Base-by-base conservation (phyloP, 345 rosid species). In the Turnera subulata region DNA sequence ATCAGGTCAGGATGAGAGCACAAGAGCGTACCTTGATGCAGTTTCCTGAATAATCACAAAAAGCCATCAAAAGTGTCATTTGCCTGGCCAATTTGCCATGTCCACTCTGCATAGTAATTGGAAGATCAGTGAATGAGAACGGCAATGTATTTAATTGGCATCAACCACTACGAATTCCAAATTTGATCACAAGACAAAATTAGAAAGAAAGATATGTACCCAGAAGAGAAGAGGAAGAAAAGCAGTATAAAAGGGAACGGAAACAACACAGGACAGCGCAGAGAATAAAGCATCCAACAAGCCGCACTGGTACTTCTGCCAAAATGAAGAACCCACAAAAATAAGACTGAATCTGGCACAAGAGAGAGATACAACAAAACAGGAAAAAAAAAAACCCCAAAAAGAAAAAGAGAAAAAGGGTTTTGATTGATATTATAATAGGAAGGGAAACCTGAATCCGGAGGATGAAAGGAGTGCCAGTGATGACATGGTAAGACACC, bases 61-160 rank as follows among this genome's bases (percentile, higher is more conserved):
- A 78, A 24, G 99, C 97, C 79, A 88, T 90, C 74, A 93, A 76
- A 13, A 93, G 81, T 52, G 97, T 93, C 95, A 93, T 90, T 62
- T 93, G 96, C 83, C 99, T 76, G 53, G 97, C 99, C 75, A 93
- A 80, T 84, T 85, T 87, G 24, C 84, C 96, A 81, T 93, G 97
- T 16, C 96, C 99, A 62, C 95, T 93, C 99, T 93, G 66, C 69
- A 76, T 37, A 45, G 20, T 25, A 11, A 64, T 33, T 56, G 59
- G 45, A 65, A 72, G 69, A 7, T 6, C 18, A 43, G n/a, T 35
- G 43, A 54, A 45, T 55, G 16, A 59, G 33, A 45, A 55, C 21
- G 59, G 45, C 44, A 15, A 39, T 16, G 15, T 10, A 40, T 19
- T 18, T n/a, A 54, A 19, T 24, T 38, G n/a, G 20, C 8, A 52